Evolutionary conservation across 441 rosid genomes (phyloP).

Genomic region (Gossypium schwendimanii): DNA sequence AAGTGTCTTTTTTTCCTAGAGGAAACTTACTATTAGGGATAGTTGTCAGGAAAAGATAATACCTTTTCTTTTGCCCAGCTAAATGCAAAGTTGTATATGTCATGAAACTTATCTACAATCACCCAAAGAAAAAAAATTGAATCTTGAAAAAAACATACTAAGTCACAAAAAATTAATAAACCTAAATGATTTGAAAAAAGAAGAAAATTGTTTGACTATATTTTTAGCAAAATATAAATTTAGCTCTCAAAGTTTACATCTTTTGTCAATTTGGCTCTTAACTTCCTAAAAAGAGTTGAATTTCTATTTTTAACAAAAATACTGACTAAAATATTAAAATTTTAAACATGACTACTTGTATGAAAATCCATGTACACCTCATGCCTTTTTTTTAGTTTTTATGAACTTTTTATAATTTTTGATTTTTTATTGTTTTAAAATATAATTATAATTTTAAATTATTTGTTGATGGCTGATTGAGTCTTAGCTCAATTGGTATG

Average conservation of each 20-base stretch:
- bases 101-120: slow-evolving; percentile 76
- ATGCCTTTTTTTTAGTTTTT: not conserved
- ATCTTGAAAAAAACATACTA: not conserved
- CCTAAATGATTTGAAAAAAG: not conserved
- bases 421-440: no score
- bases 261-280: not conserved
- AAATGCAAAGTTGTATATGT: slow-evolving; percentile 86
- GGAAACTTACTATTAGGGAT: not conserved
- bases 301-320: not conserved
- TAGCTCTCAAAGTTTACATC: not conserved
- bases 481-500: no score
- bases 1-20: not conserved
- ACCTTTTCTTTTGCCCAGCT: slow-evolving; percentile 99
- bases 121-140: slow-evolving; percentile 7
- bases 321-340: no score
- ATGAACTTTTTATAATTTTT: not conserved
- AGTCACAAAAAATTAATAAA: not conserved
- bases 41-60: not conserved
- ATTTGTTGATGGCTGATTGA: no score
- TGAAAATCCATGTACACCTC: not conserved
- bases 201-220: not conserved
- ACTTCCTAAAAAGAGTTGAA: not conserved
- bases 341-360: not conserved
- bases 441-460: no score
- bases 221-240: not conserved